Evolutionary conservation across 1,284 basidiomycete species (phyloP).

Genomic region (Flammula alnicola): DNA sequence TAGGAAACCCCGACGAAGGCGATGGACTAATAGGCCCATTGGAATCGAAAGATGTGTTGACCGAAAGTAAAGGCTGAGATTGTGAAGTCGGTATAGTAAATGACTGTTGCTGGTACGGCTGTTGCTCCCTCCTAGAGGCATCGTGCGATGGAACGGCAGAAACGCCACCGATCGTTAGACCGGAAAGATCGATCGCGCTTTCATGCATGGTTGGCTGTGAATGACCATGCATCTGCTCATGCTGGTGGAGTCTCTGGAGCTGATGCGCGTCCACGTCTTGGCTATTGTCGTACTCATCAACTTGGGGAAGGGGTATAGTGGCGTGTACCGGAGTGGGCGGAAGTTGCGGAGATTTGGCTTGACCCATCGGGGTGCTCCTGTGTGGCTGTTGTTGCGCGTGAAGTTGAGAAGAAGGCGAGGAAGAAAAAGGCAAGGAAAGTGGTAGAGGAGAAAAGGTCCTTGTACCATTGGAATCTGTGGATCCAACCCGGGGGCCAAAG

Average conservation of each 20-base stretch:
- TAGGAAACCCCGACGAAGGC: slow-evolving; percentile 15
- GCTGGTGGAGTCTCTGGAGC: slow-evolving; percentile 21
- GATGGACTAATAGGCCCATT: slow-evolving; percentile 1
- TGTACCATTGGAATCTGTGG: slow-evolving; percentile 9
- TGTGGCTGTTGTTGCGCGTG: slow-evolving; percentile 5
- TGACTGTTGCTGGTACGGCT: slow-evolving; percentile 11
- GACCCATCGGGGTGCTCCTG: neutral
- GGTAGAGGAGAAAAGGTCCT: slow-evolving; percentile 22
- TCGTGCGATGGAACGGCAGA: neutral
- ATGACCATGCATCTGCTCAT: slow-evolving; percentile 12
- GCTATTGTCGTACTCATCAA: slow-evolving; percentile 18
- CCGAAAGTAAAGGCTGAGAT: slow-evolving; percentile 13
- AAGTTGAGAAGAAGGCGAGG: slow-evolving; percentile 14
- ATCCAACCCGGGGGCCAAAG: slow-evolving; percentile 2
- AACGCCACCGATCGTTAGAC: slow-evolving; percentile 13
- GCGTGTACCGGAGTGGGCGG: slow-evolving; percentile 33
- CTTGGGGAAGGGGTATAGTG: slow-evolving; percentile 35
- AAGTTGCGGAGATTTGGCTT: slow-evolving; percentile 22
- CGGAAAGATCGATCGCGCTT: slow-evolving; percentile 20
- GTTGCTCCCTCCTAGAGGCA: neutral
- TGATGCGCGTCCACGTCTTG: slow-evolving; percentile 18
- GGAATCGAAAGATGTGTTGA: slow-evolving; percentile 14
- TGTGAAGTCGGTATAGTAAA: slow-evolving; percentile 18
- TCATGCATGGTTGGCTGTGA: slow-evolving; percentile 5
- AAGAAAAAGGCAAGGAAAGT: slow-evolving; percentile 7